Base-by-base conservation (phyloP, 2,329 filamentous ascomycete genomes). In the Amesomyces nigricolor region DNA sequence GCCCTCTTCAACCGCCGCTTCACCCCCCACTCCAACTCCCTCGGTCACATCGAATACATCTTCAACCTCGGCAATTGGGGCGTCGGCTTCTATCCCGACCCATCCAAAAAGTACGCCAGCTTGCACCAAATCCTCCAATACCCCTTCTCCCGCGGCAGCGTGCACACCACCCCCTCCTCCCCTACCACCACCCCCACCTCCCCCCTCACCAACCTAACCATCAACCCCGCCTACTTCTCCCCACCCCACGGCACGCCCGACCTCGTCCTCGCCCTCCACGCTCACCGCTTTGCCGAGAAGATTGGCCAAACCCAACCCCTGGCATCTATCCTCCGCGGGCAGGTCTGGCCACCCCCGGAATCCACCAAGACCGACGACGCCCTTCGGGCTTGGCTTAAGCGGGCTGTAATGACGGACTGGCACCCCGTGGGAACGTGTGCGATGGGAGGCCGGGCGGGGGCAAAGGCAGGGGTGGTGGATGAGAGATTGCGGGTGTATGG, bases 111-210 rank as follows among this genome's bases (percentile, higher is more conserved):
- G 53, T 78, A 79, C 54, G 75, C 68, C 8, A 77, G 74, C 2
- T 72, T 79, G 68, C 60, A 79, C 0, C 73, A 75, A 54, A 75
- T 79, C 56, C 65, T 80, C 1, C 77, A 79, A 57, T 78, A 80
- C 63, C 78, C 78, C 0, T 78, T 78, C 30, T 74, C 75, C 0
- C 67, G 70, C 3, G 78, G 78, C 0, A 73, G 69, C 2, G 68
- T 80, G 9, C 78, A 81, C 56, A 72, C 80, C 48, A 64, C 55
- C 2, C 60, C 66, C 2, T 9, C 45, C 17, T 14, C 7, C n/a
- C n/a, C n/a, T n/a, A n/a, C n/a, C 39, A 13, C 4, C 17, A 6
- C 30, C 39, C 6, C 51, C 42, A 30, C 8, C 13, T 6, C 13
- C 11, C 26, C 42, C 10, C 30, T 32, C 2, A 35, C 37, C 6